Conservation (phyloP, 2,329 filamentous ascomycete genomes). For the Penicillium brevicompactum region DNA sequence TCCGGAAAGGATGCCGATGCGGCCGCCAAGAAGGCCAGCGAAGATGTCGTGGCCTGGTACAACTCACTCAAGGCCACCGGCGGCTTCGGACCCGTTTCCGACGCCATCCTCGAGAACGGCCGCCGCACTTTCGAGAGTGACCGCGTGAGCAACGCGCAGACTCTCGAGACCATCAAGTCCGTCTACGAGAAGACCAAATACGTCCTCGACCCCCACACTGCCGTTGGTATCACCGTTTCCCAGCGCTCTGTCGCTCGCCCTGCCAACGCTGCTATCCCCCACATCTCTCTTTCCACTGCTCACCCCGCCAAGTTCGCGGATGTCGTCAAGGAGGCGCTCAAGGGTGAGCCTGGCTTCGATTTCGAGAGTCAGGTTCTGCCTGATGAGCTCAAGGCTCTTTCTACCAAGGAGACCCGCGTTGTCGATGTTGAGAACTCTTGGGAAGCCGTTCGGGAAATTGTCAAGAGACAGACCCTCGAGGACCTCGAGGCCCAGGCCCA, state of each 20-base stretch:
- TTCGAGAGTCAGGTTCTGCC: constrained; percentile 3
- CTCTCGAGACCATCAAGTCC: constrained; percentile 1
- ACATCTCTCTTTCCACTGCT: constrained; percentile 87
- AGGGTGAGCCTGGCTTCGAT: constrained; percentile 2
- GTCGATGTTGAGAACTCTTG: constrained; percentile 2
- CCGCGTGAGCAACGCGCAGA: constrained; percentile 1
- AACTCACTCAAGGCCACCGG: constrained; percentile 1
- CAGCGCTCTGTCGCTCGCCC: constrained; percentile 65
- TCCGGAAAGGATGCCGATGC: constrained; percentile 46
- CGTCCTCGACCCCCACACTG: constrained; percentile 89
- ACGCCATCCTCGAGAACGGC: constrained; percentile 3
- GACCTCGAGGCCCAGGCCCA: neutral
- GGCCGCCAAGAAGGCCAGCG: constrained; percentile 58
- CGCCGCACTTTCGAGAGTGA: constrained; percentile 4
- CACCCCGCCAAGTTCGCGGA: constrained; percentile 90
- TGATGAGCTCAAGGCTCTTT: neutral
- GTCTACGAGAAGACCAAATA: constrained; percentile 51
- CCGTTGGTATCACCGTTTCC: constrained; percentile 80
- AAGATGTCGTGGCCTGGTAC: constrained; percentile 44
- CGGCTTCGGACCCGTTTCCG: constrained; percentile 1
- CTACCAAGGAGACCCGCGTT: neutral
- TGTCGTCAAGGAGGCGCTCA: neutral
- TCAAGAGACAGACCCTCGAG: neutral
- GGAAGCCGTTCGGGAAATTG: constrained; percentile 1
- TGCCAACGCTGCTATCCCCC: constrained; percentile 50